Evolutionary conservation across 2,329 filamentous ascomycete genomes (phyloP).

Genomic region (Cladophialophora yegresii): DNA sequence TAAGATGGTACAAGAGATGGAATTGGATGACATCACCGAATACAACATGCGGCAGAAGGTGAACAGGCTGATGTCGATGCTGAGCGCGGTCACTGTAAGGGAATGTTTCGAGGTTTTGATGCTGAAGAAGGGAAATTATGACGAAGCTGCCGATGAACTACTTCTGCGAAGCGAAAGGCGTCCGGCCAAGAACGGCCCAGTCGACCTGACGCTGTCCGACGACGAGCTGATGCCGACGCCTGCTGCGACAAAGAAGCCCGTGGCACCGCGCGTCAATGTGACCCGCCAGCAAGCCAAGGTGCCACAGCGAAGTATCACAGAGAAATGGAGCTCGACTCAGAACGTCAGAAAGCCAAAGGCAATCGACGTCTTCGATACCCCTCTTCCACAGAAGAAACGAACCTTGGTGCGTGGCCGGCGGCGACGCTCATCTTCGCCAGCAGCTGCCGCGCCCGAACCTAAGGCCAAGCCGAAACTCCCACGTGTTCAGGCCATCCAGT

Average conservation of each 20-base stretch:
- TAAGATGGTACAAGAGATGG: conserved; percentile 40
- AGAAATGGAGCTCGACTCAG: conserved; percentile 59
- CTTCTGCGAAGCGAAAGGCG: conserved; percentile 44
- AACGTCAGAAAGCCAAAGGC: conserved; percentile 37
- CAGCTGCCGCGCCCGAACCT: conserved; percentile 36
- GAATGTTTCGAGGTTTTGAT: conserved; percentile 55
- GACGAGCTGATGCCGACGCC: conserved; percentile 46
- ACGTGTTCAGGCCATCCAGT: conserved; percentile 40
- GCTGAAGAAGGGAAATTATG: conserved; percentile 54
- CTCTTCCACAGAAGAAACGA: conserved; percentile 41
- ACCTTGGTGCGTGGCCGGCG: conserved; percentile 55
- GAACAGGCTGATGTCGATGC: conserved; percentile 53
- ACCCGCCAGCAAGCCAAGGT: conserved; percentile 54
- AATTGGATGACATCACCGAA: conserved; percentile 56
- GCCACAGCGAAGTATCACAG: conserved; percentile 58
- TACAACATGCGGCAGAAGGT: conserved; percentile 54
- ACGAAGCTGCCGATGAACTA: conserved; percentile 57
- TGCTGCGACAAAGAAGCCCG: conserved; percentile 36
- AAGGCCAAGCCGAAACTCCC: conserved; percentile 29
- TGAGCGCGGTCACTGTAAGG: conserved; percentile 51
- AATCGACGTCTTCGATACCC: conserved; percentile 35
- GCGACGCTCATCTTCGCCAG: conserved; percentile 36
- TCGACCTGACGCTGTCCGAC: conserved; percentile 45
- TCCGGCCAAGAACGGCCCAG: conserved; percentile 28
- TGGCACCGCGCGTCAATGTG: conserved; percentile 39